These are phyloP conservation scores for Raphanus hybrid DNA, from an alignment of 441 rosid species.

Conservation along the genomic window DNA sequence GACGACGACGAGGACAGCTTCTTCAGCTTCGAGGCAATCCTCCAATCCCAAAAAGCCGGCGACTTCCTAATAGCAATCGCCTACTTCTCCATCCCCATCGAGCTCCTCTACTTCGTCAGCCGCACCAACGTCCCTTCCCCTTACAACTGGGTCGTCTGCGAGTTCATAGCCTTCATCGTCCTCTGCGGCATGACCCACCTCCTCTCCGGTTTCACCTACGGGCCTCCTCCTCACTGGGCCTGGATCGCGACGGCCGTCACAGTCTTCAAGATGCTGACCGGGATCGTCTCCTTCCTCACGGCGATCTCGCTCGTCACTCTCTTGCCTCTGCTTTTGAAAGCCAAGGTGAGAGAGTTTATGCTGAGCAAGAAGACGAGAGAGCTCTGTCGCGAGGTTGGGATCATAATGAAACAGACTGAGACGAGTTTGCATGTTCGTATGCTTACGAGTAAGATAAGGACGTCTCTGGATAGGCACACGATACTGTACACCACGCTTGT, in stretches of 20 bases:
- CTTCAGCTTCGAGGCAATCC: constrained; percentile 68
- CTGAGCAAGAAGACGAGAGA: constrained; percentile 39
- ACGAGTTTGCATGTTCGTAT: constrained; percentile 85
- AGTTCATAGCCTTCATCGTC: constrained; percentile 95
- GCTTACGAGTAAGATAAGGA: constrained; percentile 92
- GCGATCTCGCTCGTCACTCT: constrained; percentile 30
- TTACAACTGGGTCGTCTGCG: constrained; percentile 88
- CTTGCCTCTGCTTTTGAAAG: constrained; percentile 40
- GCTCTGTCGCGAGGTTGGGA: constrained; percentile 43
- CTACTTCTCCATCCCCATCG: constrained; percentile 90
- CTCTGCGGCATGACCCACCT: constrained; percentile 95
- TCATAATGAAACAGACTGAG: constrained; percentile 56
- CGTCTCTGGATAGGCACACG: constrained; percentile 79
- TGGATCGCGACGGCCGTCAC: constrained; percentile 83
- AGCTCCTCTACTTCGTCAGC: constrained; percentile 91
- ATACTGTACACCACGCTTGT: constrained; percentile 84
- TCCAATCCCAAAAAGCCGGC: constrained; percentile 73
- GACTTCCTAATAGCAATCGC: constrained; percentile 95
- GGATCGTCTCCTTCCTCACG: constrained; percentile 87
- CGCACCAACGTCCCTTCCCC: constrained; percentile 77
- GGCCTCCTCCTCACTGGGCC: constrained; percentile 80
- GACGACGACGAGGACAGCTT: constrained; percentile 81
- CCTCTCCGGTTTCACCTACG: constrained; percentile 84
- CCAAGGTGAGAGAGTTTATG: constrained; percentile 42
- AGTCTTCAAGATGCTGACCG: constrained; percentile 84